These are phyloP conservation scores for Populus trichocarpa DNA, from an alignment of 441 rosid genomes.

Conservation along the genomic window DNA sequence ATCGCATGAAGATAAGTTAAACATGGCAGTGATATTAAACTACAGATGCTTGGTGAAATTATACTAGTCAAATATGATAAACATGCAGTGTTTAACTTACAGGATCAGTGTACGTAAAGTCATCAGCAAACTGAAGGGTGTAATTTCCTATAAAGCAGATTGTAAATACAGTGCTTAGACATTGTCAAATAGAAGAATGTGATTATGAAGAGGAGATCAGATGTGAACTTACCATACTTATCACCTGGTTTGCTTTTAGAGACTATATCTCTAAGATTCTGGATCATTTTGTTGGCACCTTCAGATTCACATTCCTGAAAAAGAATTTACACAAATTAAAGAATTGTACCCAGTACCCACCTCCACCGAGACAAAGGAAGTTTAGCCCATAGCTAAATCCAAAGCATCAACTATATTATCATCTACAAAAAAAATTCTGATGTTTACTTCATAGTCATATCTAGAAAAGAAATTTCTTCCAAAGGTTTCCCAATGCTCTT, in stretches of 20 bases:
- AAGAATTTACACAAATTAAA: constrained; percentile 15
- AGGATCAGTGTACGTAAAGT: constrained; percentile 88
- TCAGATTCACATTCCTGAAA: constrained; percentile 89
- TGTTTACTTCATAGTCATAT: constrained; percentile 90
- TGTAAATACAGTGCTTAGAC: constrained; percentile 13
- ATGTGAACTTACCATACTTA: constrained; percentile 52
- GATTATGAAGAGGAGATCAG: constrained; percentile 3
- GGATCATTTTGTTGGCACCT: constrained; percentile 85
- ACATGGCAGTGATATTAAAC: not conserved
- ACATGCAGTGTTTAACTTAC: constrained; percentile 43
- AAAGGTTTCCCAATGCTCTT: constrained; percentile 87
- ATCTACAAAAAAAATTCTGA: constrained; percentile 1
- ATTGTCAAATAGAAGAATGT: not conserved
- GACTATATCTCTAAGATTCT: constrained; percentile 65
- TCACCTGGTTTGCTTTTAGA: constrained; percentile 72
- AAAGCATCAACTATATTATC: not conserved
- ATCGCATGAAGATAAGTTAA: constrained; percentile 9
- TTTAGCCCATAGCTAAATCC: not conserved
- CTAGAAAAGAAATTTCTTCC: constrained; percentile 93
- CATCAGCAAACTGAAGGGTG: constrained; percentile 76
- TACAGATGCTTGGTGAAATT: constrained; percentile 1
- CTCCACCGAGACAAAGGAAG: constrained; percentile 4
- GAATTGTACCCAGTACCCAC: constrained; percentile 5
- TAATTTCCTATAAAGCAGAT: constrained; percentile 56
- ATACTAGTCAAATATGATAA: not conserved